Base-by-base conservation (phyloP, 2,329 filamentous ascomycete genomes). In the Venturia oleaginea region DNA sequence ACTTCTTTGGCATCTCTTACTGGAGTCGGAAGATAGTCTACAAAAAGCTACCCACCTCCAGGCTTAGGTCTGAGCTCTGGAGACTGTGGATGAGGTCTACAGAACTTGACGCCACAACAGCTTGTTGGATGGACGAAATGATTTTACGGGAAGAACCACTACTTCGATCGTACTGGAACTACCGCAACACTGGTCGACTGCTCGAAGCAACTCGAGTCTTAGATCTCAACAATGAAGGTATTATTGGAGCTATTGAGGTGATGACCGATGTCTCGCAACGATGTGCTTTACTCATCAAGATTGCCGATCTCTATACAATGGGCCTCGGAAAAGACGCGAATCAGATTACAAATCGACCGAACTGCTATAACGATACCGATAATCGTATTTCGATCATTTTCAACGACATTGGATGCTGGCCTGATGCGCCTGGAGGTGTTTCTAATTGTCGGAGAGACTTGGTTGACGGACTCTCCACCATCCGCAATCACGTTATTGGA, bases 381-480 rank as follows among this genome's bases (percentile, higher is more conserved):
- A 76, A 79, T 32, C 77, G 75, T 3, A 75, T 83, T 4, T 81
- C 81, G 38, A 80, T 83, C 62, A 78, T 83, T 67, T 81, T 81
- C 62, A 75, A 76, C 24, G 81, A 83, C 67, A 82, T 77, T 27
- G 81, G 81, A 15, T 82, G 80, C 66, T 82, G 80, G 80, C 80
- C 80, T 2, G 79, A 81, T 65, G 78, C 79, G 66, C 80, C 80
- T 40, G 81, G 81, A 65, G 81, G 81, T 68, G 81, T 84, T 17
- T 83, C 81, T 43, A 81, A 81, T 64, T 84, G 81, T 71, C 75
- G 81, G 48, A 76, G 81, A 54, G 81, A 84, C 68, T 76, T 84
- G 70, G 80, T 84, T 70, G 82, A 84, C 68, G 79, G 78, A 17
- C 78, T 82, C 66, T 75, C 75, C 54, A 82, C 80, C 0, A 81